These are phyloP conservation scores for Arabis alpina DNA, from an alignment of 345 rosid genomes.

Conservation along the genomic window DNA sequence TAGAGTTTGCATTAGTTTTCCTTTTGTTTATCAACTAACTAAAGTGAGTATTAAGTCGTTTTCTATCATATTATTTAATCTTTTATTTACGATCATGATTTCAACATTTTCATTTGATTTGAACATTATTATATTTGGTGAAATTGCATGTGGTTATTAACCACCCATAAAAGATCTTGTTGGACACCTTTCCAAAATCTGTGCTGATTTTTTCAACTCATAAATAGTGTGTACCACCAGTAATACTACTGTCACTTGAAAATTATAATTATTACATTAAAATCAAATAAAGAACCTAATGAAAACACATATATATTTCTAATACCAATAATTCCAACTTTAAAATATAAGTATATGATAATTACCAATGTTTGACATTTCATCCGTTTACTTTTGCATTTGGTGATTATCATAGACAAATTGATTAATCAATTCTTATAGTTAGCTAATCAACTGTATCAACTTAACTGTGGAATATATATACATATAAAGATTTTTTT, in stretches of 20 bases:
- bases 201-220: constrained; percentile 40
- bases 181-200: constrained; percentile 30
- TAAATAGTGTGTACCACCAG: constrained; percentile 35
- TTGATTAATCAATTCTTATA: neutral
- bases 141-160: constrained; percentile 33
- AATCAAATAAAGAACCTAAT: neutral
- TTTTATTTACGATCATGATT: constrained; percentile 7
- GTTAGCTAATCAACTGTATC: too few relatives aligned
- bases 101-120: constrained; percentile 28
- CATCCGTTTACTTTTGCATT: neutral
- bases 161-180: constrained; percentile 29
- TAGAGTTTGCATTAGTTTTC: constrained; percentile 9
- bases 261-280: neutral
- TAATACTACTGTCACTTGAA: constrained; percentile 19
- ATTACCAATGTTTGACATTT: too few relatives aligned
- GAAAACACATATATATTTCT: neutral
- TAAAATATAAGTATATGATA: neutral
- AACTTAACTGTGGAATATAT: too few relatives aligned
- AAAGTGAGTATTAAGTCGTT: constrained; percentile 36
- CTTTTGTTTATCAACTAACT: neutral
- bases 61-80: constrained; percentile 1
- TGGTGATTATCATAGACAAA: constrained; percentile 1
- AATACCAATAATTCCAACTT: constrained; percentile 4
- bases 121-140: constrained; percentile 37
- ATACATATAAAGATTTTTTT: neutral